Conservation (phyloP, 2,329 filamentous ascomycete species). For the Colletotrichum australisinense region DNA sequence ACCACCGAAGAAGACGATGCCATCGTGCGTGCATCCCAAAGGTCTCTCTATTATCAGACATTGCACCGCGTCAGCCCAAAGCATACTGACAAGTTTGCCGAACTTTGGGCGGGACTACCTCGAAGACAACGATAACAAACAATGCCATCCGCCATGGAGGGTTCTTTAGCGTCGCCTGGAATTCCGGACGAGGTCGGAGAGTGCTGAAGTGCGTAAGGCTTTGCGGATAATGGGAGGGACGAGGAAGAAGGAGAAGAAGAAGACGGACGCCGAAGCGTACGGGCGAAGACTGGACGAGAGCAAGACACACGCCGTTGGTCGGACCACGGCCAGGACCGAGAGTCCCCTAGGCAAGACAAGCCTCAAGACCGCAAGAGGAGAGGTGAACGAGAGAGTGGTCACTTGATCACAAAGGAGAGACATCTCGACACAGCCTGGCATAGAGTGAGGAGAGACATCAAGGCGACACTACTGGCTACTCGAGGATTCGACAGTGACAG, state of each 20-base stretch:
- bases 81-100: slow-evolving; percentile 27
- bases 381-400: slow-evolving; percentile 1
- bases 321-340: slow-evolving; percentile 26
- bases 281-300: slow-evolving; percentile 26
- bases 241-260: background rate
- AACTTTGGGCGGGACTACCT: background rate
- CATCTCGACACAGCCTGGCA: slow-evolving; percentile 22
- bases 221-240: background rate
- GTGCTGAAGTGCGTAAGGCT: background rate
- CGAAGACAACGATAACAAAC: background rate
- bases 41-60: background rate
- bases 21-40: slow-evolving; percentile 7
- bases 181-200: slow-evolving; percentile 20
- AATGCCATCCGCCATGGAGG: slow-evolving; percentile 6
- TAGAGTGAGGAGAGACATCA: background rate
- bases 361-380: slow-evolving; percentile 1
- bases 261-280: slow-evolving; percentile 6
- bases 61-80: slow-evolving; percentile 8
- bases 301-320: slow-evolving; percentile 23
- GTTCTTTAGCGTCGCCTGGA: slow-evolving; percentile 20
- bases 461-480: background rate
- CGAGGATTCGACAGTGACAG: background rate
- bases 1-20: background rate
- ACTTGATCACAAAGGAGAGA: slow-evolving; percentile 28
- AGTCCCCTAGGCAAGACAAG: background rate